Evolutionary conservation across 164 flowering plant genomes (phyloP).

Genomic region (Aristolochia contorta): DNA sequence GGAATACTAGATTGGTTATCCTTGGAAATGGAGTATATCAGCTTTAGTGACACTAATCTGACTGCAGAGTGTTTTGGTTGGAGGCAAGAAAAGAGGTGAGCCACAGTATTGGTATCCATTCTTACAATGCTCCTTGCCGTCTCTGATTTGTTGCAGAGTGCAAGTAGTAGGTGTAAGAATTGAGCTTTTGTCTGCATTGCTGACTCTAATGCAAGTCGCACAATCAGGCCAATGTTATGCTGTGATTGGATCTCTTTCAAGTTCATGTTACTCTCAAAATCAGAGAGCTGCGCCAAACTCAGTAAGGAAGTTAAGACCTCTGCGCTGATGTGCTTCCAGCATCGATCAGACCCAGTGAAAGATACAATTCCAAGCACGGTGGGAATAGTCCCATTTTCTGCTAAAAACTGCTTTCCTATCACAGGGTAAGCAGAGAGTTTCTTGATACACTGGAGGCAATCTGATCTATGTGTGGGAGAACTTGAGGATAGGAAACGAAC

Average conservation of each 20-base stretch:
- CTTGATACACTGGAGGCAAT: constrained; percentile 16
- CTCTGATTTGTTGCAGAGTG: constrained; percentile 14
- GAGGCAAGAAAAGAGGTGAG: constrained; percentile 12
- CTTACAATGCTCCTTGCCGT: constrained; percentile 5
- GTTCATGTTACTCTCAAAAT: constrained; percentile 8
- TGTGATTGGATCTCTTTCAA: constrained; percentile 12
- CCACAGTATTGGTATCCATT: constrained; percentile 4
- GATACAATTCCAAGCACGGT: constrained; percentile 13
- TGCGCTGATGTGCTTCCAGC: constrained; percentile 9
- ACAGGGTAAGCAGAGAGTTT: constrained; percentile 10
- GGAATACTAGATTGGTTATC: constrained; percentile 14
- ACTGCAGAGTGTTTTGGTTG: constrained; percentile 4
- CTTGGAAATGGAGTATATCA: constrained; percentile 14
- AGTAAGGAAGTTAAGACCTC: constrained; percentile 13
- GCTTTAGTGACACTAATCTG: constrained; percentile 11
- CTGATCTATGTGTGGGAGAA: constrained; percentile 15
- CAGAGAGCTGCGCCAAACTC: constrained; percentile 8
- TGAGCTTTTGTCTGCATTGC: constrained; percentile 3
- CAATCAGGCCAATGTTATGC: constrained; percentile 11
- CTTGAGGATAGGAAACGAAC: constrained; percentile 12
- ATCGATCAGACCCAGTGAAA: constrained; percentile 2
- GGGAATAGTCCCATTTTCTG: constrained; percentile 9
- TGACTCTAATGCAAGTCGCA: constrained; percentile 6
- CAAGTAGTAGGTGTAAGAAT: constrained; percentile 10
- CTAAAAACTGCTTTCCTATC: constrained; percentile 10